phyloP scores from a whole-genome alignment of 305 asterid genomes.

The Fraxinus sp. region DNA sequence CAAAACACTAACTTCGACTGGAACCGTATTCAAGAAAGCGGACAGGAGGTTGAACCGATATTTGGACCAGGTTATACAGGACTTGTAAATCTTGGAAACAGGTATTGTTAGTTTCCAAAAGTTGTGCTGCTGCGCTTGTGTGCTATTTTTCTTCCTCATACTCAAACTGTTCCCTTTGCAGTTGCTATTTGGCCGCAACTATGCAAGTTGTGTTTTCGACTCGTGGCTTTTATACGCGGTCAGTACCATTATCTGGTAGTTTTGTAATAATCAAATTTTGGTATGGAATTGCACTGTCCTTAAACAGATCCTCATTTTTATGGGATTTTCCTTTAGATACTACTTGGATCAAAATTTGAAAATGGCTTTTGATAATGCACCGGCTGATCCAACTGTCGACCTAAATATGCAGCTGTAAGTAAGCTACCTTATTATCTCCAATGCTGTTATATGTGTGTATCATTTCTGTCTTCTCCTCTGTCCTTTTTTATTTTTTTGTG shows the following conservation, averaged over 20 bases:
- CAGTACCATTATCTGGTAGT: conserved; percentile 30
- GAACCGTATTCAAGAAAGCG: conserved; percentile 98
- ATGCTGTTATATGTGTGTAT: background rate
- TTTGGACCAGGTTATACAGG: conserved; percentile 98
- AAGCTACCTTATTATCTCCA: conserved; percentile 1
- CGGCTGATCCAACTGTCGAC: conserved; percentile 94
- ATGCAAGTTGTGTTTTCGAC: conserved; percentile 93
- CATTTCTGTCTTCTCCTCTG: background rate
- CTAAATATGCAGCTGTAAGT: conserved; percentile 80
- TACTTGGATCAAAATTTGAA: conserved; percentile 58
- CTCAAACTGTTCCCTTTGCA: conserved; percentile 42
- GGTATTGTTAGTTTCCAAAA: conserved; percentile 41
- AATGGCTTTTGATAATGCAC: conserved; percentile 70
- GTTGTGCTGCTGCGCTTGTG: conserved; percentile 7
- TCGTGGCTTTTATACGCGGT: conserved; percentile 75
- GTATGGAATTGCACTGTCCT: conserved; percentile 15
- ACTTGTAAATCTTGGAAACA: conserved; percentile 94
- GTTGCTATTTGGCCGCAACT: conserved; percentile 96
- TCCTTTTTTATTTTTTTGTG: background rate
- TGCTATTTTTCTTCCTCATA: conserved; percentile 13
- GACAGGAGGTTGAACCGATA: conserved; percentile 78
- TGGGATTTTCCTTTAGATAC: conserved; percentile 50
- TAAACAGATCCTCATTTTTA: background rate
- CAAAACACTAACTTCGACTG: conserved; percentile 90
- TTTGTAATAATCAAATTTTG: conserved; percentile 17